phyloP scores from a whole-genome alignment of 2,329 filamentous ascomycete genomes.

The Monosporascus sp. region DNA sequence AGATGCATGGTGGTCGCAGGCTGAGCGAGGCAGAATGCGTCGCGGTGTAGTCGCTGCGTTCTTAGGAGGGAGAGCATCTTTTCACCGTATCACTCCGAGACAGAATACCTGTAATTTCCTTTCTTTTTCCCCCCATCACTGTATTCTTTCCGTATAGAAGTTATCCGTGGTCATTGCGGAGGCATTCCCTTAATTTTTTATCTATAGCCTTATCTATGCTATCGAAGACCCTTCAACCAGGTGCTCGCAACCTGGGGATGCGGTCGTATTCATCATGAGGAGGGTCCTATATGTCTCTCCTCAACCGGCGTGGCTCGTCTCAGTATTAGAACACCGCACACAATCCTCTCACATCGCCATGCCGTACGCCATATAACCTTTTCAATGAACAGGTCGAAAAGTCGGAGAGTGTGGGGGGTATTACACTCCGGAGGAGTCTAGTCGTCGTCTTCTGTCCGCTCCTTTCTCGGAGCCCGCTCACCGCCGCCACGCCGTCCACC shows the following conservation, averaged over 20 bases:
- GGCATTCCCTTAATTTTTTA: too few species aligned
- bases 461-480: constrained; percentile 31
- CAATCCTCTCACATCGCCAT: constrained; percentile 15
- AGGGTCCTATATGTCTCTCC: background rate
- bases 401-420: constrained; percentile 13
- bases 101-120: too few species aligned
- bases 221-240: too few species aligned
- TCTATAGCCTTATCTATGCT: too few species aligned
- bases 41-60: too few species aligned
- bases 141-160: too few species aligned
- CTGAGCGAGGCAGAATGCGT: too few species aligned
- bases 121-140: too few species aligned
- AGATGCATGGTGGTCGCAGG: too few species aligned
- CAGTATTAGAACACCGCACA: background rate
- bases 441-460: constrained; percentile 53
- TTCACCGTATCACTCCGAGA: too few species aligned
- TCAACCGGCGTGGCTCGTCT: background rate
- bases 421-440: constrained; percentile 26
- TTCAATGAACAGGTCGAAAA: constrained; percentile 18
- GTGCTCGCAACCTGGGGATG: background rate
- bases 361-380: constrained; percentile 22
- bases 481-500: constrained; percentile 23
- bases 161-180: too few species aligned
- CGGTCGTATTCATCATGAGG: background rate
- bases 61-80: too few species aligned